phyloP scores from a whole-genome alignment of 1,284 basidiomycete species.

The Bothia castanella region DNA sequence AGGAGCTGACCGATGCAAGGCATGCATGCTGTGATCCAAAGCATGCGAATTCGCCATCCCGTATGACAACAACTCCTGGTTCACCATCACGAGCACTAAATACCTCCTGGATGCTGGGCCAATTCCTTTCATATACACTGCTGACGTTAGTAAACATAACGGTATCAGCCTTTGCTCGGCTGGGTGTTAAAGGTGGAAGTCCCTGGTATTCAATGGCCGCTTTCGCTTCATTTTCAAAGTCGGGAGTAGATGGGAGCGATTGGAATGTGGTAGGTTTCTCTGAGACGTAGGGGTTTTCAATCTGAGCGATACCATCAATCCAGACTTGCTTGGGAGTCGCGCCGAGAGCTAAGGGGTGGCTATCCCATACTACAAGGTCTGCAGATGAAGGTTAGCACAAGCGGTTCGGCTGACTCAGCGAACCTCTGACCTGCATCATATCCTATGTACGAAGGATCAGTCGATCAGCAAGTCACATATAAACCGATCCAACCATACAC shows the following conservation, averaged over 20 bases:
- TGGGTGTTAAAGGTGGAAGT: slow-evolving; percentile 55
- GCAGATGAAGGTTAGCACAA: neutral
- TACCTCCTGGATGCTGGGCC: slow-evolving; percentile 21
- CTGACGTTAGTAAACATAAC: slow-evolving; percentile 60
- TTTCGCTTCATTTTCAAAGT: slow-evolving; percentile 54
- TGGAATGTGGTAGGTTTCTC: slow-evolving; percentile 50
- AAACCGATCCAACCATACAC: slow-evolving; percentile 17
- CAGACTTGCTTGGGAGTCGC: slow-evolving; percentile 70
- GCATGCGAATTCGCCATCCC: slow-evolving; percentile 44
- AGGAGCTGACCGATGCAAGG: slow-evolving; percentile 6
- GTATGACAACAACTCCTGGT: slow-evolving; percentile 39
- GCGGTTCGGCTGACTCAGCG: neutral
- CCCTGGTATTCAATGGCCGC: slow-evolving; percentile 61
- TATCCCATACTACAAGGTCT: slow-evolving; percentile 69
- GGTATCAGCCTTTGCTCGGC: slow-evolving; percentile 34
- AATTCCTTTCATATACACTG: slow-evolving; percentile 42
- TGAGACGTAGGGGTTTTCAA: slow-evolving; percentile 41
- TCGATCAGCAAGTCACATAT: slow-evolving; percentile 8
- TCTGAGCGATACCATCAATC: slow-evolving; percentile 66
- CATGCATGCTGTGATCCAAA: slow-evolving; percentile 27
- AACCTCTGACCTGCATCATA: slow-evolving; percentile 43
- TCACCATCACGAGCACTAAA: slow-evolving; percentile 20
- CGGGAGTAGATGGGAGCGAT: slow-evolving; percentile 49
- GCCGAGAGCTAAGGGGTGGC: slow-evolving; percentile 73
- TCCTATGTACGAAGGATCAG: slow-evolving; percentile 33